Evolutionary conservation across 805 yeast species (phyloP), one percentile per base, ranked within the genome.

Genomic region (Trichomonascus vanleenenianus): DNA sequence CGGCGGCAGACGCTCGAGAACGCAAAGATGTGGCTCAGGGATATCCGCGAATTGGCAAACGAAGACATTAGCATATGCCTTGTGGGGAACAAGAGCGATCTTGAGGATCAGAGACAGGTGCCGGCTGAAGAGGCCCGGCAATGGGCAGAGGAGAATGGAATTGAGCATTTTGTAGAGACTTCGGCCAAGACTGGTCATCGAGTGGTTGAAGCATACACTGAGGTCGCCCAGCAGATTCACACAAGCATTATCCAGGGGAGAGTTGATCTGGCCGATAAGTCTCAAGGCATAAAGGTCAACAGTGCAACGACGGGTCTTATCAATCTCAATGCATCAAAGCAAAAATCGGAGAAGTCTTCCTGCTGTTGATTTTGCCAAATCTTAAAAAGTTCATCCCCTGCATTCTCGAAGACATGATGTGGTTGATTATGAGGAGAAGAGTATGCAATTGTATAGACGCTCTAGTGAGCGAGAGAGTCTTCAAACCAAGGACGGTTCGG

Each of bases 31-130:
- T 87, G 96, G 96, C 76, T 81, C 53, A 57, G 69, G 32, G 96
- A 87, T 63, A 83, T 87, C 51, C 69, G 76, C 52, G 63, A 69
- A 14, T 88, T 85, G 75, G 81, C 83, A 18, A 74, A 76, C 49
- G 71, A 56, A 83, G 78, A 79, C 37, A 76, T 87, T 42, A 77
- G 84, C 39, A 83, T 88, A 46, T 79, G 85, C 41, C 61, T 88
- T 9, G 81, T 87, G 6, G 96, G 96, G 1, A 89, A 84, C 60
- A 88, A 88, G 64, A 50, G 63, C 8, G 96, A 89, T 61, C 58
- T 86, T 36, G 53, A 46, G 10, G 42, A 25, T 47, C 68, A 27
- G 48, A 48, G 68, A 12, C 58, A 63, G 42, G 68, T 63, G 9
- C 39, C 61, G 18, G 44, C 50, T 11, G 57, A 51, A 34, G 66